These are phyloP conservation scores for Pythium pyrilobum DNA, from an alignment of 352 stramenopile genomes.

Conservation along the genomic window DNA sequence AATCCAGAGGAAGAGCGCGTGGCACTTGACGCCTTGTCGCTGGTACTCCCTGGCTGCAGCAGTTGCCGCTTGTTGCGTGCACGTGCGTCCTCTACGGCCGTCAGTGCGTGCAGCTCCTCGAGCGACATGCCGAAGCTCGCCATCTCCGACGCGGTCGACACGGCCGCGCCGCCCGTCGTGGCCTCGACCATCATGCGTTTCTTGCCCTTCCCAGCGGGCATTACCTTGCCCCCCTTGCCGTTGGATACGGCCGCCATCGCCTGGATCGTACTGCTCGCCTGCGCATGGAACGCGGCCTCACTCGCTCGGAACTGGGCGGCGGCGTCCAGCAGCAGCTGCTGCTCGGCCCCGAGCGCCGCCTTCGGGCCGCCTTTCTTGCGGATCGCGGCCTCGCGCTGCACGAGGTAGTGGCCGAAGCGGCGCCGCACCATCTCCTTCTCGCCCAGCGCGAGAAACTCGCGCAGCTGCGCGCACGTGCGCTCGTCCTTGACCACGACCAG, in stretches of 20 bases:
- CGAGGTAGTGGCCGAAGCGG: conserved; percentile 79
- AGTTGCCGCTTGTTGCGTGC: conserved; percentile 14
- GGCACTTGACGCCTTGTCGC: conserved; percentile 8
- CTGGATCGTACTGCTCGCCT: neutral
- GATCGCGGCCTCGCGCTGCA: conserved; percentile 54
- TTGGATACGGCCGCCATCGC: neutral
- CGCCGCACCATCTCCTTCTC: conserved; percentile 74
- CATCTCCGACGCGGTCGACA: conserved; percentile 24
- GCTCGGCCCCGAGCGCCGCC: conserved; percentile 45
- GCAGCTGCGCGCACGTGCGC: conserved; percentile 78
- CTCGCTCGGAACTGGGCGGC: conserved; percentile 36
- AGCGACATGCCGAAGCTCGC: conserved; percentile 70
- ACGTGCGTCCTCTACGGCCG: conserved; percentile 22
- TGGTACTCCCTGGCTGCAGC: conserved; percentile 12
- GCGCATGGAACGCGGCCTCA: conserved; percentile 31
- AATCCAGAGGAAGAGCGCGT: conserved; percentile 26
- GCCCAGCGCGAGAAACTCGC: conserved; percentile 77
- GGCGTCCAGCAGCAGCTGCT: conserved; percentile 56
- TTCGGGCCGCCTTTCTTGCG: conserved; percentile 47
- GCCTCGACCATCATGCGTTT: conserved; percentile 18
- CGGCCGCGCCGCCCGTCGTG: neutral
- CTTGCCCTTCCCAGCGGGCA: conserved; percentile 10
- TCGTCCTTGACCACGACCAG: conserved; percentile 89
- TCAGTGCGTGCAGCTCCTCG: conserved; percentile 51
- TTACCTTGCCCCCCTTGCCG: neutral